Evolutionary conservation across 768 basidiomycete species (phyloP), one percentile per base, ranked within the genome.

Genomic region (Clavaria fumosa): DNA sequence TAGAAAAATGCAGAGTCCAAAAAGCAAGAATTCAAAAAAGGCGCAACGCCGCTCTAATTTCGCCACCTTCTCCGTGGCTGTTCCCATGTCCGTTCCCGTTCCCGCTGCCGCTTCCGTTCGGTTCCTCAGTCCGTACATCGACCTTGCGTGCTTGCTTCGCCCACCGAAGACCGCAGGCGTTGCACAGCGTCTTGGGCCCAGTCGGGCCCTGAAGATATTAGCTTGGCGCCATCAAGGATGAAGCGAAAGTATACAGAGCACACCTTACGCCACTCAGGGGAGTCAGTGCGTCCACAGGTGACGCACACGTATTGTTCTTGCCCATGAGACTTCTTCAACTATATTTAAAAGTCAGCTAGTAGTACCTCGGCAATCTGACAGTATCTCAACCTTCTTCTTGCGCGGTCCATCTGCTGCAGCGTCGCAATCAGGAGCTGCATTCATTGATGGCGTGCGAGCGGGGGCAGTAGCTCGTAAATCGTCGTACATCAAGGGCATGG

Each of bases 171-270:
- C 91, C 91, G 46, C 93, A 95, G 2, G 90, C 90, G 56, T 96
- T 95, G 64, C 93, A 96, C 4, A 96, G 60, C n/a, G 93, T 95
- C 61, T 96, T 99, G 1, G 93, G 89, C 23, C 93, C 93, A 38
- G 73, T 67, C 1, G 93, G 93, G 7, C 93, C 93, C 84, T 84
- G 45, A 4, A 31, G 22, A 15, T 2, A 35, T 9, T n/a, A 12
- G 2, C 14, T 7, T 18, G 23, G 26, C 22, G 35, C 24, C 41
- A 37, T 42, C 24, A 10, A 45, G 45, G 44, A 34, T 12, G 34
- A 24, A 31, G 23, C n/a, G 4, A 26, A 49, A 41, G 38, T 19
- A 5, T 26, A 15, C 20, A 23, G 6, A 14, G 45, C 56, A 15
- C 18, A 63, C 85, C 69, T 89, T 91, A 48, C 93, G 72, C 93